These are phyloP conservation scores for Cupressus sempervirens DNA, from an alignment of 75 land plant genomes.

Conservation along the genomic window DNA sequence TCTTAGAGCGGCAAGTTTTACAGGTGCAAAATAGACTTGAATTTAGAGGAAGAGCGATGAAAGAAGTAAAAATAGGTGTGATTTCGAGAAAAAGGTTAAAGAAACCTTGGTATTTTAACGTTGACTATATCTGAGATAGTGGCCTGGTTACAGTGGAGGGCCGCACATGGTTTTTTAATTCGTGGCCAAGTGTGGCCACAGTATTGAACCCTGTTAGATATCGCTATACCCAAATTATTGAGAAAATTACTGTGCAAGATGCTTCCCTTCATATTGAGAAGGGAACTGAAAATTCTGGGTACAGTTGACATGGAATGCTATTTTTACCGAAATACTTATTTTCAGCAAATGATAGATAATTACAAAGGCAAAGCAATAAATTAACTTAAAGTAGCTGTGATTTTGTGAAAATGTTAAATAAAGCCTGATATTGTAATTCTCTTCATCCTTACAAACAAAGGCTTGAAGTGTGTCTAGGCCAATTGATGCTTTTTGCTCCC, in stretches of 20 bases:
- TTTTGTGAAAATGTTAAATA: neutral
- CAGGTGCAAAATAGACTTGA: neutral
- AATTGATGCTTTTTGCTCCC: neutral
- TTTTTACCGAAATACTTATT: neutral
- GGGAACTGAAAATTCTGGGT: neutral
- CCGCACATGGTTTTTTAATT: no score
- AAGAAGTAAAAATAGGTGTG: neutral
- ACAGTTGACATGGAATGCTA: neutral
- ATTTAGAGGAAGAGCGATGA: neutral
- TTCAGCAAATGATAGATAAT: neutral
- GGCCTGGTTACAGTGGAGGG: no score
- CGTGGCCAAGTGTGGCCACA: no score
- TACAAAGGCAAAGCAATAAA: neutral
- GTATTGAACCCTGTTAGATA: no score
- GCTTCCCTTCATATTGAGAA: neutral
- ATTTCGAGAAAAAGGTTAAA: neutral
- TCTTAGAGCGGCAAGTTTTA: neutral
- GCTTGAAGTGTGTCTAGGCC: neutral
- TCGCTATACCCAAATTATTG: no score
- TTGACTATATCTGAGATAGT: neutral
- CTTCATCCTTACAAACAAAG: neutral
- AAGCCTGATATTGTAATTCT: neutral
- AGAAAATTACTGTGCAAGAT: no score
- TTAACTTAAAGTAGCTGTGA: neutral
- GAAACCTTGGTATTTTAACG: neutral